phyloP scores from a whole-genome alignment of 352 stramenopile genomes.

The Phytopythium oedochilum region DNA sequence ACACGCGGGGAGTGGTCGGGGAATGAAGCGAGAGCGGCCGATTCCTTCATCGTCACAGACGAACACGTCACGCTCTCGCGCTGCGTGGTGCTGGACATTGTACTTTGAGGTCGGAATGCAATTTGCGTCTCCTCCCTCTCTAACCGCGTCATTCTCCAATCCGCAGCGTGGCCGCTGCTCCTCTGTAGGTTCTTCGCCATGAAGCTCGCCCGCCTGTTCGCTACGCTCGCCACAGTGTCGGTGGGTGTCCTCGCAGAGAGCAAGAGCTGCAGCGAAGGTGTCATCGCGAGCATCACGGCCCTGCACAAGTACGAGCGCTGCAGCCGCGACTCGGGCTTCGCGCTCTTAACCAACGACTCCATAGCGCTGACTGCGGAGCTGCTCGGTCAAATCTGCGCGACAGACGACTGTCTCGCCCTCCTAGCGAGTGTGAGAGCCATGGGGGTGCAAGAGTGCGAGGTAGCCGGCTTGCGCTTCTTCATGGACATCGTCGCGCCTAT shows the following conservation, averaged over 20 bases:
- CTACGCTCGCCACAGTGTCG: constrained; percentile 3
- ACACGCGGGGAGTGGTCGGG: too few relatives aligned
- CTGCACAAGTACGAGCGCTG: constrained; percentile 3
- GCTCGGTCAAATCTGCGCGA: constrained; percentile 9
- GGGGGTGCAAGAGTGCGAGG: constrained; percentile 8
- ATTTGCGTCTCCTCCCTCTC: too few relatives aligned
- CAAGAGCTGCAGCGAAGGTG: neutral
- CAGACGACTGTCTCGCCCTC: constrained; percentile 8
- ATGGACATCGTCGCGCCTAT: constrained; percentile 11
- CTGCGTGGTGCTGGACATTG: too few relatives aligned
- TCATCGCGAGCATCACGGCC: constrained; percentile 1
- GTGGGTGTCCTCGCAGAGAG: neutral
- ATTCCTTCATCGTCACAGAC: too few relatives aligned
- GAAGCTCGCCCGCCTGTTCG: constrained; percentile 10
- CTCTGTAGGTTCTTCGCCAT: too few relatives aligned
- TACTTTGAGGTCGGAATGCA: too few relatives aligned
- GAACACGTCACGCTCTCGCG: too few relatives aligned
- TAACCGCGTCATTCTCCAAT: constrained; percentile 17
- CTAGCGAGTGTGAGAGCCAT: neutral
- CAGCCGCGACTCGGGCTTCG: neutral
- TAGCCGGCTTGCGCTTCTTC: constrained; percentile 10
- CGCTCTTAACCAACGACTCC: neutral
- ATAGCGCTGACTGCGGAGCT: neutral
- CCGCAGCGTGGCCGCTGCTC: neutral
- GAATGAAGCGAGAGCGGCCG: neutral